Evolutionary conservation across 768 basidiomycete species (phyloP), one percentile per base, ranked within the genome.

Genomic region (Gloeostereum incarnatum): DNA sequence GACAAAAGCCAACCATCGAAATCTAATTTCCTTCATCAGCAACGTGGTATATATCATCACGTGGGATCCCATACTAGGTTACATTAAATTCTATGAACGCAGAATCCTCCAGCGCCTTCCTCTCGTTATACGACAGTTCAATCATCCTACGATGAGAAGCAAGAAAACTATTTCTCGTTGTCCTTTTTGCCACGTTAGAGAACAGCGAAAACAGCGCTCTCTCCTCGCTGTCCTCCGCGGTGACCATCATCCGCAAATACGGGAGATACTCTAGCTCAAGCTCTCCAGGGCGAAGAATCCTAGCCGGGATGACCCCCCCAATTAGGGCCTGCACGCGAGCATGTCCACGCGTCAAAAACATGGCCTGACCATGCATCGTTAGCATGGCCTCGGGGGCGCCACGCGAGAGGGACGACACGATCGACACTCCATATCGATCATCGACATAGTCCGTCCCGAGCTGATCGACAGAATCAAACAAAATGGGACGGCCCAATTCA

Each of bases 221-320:
- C 43, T 67, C 77, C 49, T 63, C 47, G 47, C 41, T 57, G 43
- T 90, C 87, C 45, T 94, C 90, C 25, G 60, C 68, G 19, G 41
- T 57, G 27, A 84, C 75, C 54, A 93, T 82, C 42, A 60, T 50
- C 42, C 79, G 65, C 35, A 89, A 61, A 58, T 69, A 72, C 22
- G 89, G 81, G 47, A 74, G 59, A 57, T 87, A 84, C 34, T 93
- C 85, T 51, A 80, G 54, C 49, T 72, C 68, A 42, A 82, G 57
- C 26, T 60, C 58, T 14, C 51, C 50, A 34, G 69, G 62, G 9
- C 70, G 66, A 51, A 73, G 59, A 30, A 65, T 43, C 38, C 69
- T 59, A 43, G 40, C 31, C 20, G 58, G 53, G 14, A 61, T 54
- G 38, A 59, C 52, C 13, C 66, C 64, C 45, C 78, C 61, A 30